Evolutionary conservation across 257 asterid genomes (phyloP).

Genomic region (Solanum pimpinellifolium): DNA sequence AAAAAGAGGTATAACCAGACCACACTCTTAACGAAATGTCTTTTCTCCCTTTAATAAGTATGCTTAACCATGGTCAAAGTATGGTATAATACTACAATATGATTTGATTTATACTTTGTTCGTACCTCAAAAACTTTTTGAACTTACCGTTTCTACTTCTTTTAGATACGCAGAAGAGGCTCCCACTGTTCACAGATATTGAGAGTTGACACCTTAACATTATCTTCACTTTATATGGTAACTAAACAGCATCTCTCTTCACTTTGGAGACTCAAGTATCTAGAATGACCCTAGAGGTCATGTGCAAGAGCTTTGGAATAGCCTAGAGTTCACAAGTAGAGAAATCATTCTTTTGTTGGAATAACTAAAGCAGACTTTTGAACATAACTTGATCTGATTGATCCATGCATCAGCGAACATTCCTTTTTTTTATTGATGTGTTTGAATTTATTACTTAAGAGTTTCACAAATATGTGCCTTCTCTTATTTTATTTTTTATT

Average conservation of each 20-base stretch:
- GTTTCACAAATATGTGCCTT: not conserved
- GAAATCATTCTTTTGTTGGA: not conserved
- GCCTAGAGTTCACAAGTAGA: not conserved
- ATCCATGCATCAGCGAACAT: not conserved
- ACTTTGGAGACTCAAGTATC: not conserved
- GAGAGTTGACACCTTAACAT: not conserved
- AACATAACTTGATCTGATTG: not conserved
- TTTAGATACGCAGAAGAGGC: not conserved
- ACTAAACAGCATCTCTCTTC: not conserved
- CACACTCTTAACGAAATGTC: not conserved
- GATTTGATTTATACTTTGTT: not conserved
- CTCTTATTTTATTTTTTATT: not conserved
- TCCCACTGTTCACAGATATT: not conserved
- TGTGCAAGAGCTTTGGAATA: not conserved
- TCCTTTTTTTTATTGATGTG: not conserved
- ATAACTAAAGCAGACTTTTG: not conserved
- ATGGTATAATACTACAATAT: not conserved
- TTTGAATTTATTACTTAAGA: not conserved
- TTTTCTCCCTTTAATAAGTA: not conserved
- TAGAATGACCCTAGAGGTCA: not conserved
- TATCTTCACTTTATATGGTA: not conserved
- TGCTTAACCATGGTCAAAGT: not conserved
- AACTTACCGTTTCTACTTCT: not conserved
- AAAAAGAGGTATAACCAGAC: not conserved
- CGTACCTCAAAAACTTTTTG: not conserved